phyloP scores from a whole-genome alignment of 805 yeast species.

The Candida yuanshanica region DNA sequence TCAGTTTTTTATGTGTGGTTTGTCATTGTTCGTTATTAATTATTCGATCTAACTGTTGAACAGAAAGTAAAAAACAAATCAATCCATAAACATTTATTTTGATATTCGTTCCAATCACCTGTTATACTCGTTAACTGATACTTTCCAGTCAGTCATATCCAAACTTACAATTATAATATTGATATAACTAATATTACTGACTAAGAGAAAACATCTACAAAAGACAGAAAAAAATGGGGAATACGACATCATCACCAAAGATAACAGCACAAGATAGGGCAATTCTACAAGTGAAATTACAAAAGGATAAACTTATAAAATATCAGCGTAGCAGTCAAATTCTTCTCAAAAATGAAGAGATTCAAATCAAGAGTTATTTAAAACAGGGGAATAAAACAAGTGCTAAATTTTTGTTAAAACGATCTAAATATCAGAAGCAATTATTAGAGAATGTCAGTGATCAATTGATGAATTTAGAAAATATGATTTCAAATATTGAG shows the following conservation, averaged over 20 bases:
- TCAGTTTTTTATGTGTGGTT: no score
- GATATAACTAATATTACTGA: no score
- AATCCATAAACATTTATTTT: no score
- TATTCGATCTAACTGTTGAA: no score
- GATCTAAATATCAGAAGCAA: conserved; percentile 76
- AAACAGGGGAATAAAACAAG: conserved; percentile 31
- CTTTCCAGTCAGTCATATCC: no score
- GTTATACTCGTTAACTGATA: no score
- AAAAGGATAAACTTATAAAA: conserved; percentile 77
- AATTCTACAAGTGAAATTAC: conserved; percentile 77
- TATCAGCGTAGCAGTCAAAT: conserved; percentile 49
- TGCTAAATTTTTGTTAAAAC: conserved; percentile 65
- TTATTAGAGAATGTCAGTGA: conserved; percentile 64
- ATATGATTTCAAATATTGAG: conserved; percentile 74
- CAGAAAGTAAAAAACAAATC: no score
- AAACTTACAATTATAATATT: no score
- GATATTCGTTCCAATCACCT: no score
- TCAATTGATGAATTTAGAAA: conserved; percentile 76
- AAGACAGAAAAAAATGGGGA: no score
- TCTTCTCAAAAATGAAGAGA: conserved; percentile 56
- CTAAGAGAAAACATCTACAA: no score
- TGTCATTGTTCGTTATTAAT: no score
- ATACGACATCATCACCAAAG: conserved; percentile 28
- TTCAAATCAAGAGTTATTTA: conserved; percentile 25
- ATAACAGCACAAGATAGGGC: conserved; percentile 85